Evolutionary conservation across 768 basidiomycete species (phyloP), one percentile per base, ranked within the genome.

Genomic region (Lentinula detonsa): DNA sequence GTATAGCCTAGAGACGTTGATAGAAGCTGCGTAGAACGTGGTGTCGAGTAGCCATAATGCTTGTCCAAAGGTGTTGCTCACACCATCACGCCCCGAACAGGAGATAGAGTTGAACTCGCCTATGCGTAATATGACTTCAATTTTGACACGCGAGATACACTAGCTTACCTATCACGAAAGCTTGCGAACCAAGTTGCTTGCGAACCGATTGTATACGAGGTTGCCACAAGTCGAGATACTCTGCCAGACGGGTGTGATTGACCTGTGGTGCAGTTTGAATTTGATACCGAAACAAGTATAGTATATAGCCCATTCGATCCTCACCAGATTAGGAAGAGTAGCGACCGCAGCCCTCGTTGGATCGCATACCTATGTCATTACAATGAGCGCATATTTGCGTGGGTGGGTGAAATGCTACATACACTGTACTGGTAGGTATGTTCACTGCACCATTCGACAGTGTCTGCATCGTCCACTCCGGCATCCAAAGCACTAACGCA

Each of bases 91-190:
- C 4, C 82, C 82, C 11, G 78, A 77, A 57, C 82, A 83, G 5
- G 81, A 82, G 10, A 83, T 80, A 0, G 82, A 83, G 61, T 82
- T 84, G 63, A 81, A 83, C 68, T 83, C 81, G 7, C 82, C 81
- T 82, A 21, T 37, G 13, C 23, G 4, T 28, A 8, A 51, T 51
- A 35, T 51, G 23, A 56, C 15, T 15, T 40, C 21, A 40, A 23
- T 8, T 23, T 11, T 34, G 9, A 33, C 5, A 16, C 9, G 31
- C 11, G n/a, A 37, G 34, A 31, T 34, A 54, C 37, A n/a, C 37
- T 43, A 9, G 60, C 64, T 42, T 59, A 81, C 80, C 82, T 53
- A 83, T 78, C 40, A 78, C 71, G 58, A 83, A 84, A 10, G 75
- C 68, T 58, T 83, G 75, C 6, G 76, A 73, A 2, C 81, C 82